Conservation (phyloP, 2,329 filamentous ascomycete species). For the Orbilia javanica region DNA sequence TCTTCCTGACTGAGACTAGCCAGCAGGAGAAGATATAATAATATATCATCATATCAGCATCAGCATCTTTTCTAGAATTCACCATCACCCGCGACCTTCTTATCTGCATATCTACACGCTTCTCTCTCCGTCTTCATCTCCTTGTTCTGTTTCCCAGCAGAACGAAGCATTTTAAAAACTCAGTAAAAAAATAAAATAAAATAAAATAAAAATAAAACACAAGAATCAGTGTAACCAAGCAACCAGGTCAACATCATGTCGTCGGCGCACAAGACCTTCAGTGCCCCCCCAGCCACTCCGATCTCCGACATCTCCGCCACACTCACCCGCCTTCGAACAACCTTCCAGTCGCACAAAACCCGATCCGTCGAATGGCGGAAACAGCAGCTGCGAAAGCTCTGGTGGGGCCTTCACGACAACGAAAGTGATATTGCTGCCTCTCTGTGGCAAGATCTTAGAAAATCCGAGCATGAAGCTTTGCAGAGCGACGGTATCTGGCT, state of each 20-base stretch:
- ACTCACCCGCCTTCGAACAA: slow-evolving; percentile 73
- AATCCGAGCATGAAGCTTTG: slow-evolving; percentile 79
- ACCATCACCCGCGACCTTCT: background rate
- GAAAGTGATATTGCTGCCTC: slow-evolving; percentile 79
- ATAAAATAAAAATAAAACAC: slow-evolving; percentile 2
- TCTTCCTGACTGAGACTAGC: background rate
- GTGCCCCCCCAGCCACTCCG: slow-evolving; percentile 68
- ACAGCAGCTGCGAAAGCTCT: slow-evolving; percentile 89
- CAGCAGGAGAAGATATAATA: background rate
- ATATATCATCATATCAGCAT: background rate
- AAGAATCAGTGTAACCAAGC: too few relatives aligned
- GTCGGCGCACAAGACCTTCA: slow-evolving; percentile 26
- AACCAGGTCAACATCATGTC: slow-evolving; percentile 28
- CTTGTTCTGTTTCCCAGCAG: too few relatives aligned
- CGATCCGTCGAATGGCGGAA: slow-evolving; percentile 84
- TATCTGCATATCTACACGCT: background rate
- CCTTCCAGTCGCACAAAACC: slow-evolving; percentile 84
- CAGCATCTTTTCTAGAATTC: background rate
- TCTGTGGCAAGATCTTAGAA: slow-evolving; percentile 81
- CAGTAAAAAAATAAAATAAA: background rate
- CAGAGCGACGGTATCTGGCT: slow-evolving; percentile 82
- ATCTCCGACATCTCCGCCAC: slow-evolving; percentile 75
- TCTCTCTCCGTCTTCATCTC: background rate
- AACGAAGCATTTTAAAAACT: too few relatives aligned
- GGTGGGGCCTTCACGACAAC: slow-evolving; percentile 90